Base-by-base conservation (phyloP, 148 eudicot species). In the Vaccinium darrowii region DNA sequence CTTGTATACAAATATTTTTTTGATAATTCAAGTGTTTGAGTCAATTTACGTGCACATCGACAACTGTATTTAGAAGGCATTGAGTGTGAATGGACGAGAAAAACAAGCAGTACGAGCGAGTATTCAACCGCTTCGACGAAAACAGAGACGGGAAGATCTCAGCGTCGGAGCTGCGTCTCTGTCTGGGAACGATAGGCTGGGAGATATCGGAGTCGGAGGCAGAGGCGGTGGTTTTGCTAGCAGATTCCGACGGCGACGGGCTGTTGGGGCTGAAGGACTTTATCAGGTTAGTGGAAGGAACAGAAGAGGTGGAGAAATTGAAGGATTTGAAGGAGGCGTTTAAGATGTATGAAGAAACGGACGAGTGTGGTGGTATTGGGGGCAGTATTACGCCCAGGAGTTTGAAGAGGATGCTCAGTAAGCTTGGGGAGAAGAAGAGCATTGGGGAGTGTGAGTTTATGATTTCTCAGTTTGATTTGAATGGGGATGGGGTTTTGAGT, bases 201-300 rank as follows among this genome's bases (percentile, higher is more conserved):
- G 87, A 83, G 80, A 8, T 90, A 23, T 67, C 91, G 13, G 27
- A 62, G 76, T 69, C 56, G 65, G 89, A 91, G 78, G 93, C 92
- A 2, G 92, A 84, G 86, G 87, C 86, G 60, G 89, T 84, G 47
- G 91, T 91, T 12, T 60, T 58, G 56, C 51, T 85, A 43, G 56
- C 81, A 85, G 92, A 90, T 83, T 82, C 90, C 19, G 93, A 91
- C 81, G 85, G 89, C 0, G 94, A 91, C 43, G 94, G 94, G 1
- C 8, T 83, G 73, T 23, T 91, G 75, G 80, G 89, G 43, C 16
- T 90, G 81, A 88, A 86, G 19, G 92, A 92, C 11, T 89, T 89
- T 11, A 74, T 86, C 12, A 74, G 85, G 36, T 73, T 91, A 2
- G 79, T 86, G 12, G 91, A 91, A 80, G 91, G 91, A 3, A 90